phyloP scores from a whole-genome alignment of 78 protist genomes.

The Neovahlkampfia damariscottae region DNA sequence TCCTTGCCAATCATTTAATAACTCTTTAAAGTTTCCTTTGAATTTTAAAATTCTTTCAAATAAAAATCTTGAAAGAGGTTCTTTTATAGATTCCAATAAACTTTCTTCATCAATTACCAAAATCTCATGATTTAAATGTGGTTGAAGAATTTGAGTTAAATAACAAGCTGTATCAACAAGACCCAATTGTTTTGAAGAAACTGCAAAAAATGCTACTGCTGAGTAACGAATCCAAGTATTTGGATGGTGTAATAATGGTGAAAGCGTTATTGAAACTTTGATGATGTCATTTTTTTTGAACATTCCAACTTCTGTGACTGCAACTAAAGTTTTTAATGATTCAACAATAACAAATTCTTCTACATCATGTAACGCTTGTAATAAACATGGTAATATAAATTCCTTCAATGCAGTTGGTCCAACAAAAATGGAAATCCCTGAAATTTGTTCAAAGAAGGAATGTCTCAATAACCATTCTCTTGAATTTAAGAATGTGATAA shows the following conservation, averaged over 20 bases:
- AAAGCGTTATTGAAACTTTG: not conserved
- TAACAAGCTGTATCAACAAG: not conserved
- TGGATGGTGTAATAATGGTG: not conserved
- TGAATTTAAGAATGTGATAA: slow-evolving; percentile 15
- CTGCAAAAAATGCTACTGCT: not conserved
- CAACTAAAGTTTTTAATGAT: slow-evolving; percentile 8
- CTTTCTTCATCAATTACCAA: not conserved
- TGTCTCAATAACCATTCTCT: slow-evolving; percentile 8
- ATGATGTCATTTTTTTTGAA: not conserved
- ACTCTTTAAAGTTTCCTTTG: not conserved
- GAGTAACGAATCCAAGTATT: not conserved
- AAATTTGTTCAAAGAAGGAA: slow-evolving; percentile 13
- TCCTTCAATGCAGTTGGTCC: slow-evolving; percentile 12
- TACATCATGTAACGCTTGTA: slow-evolving; percentile 14
- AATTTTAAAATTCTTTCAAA: not conserved
- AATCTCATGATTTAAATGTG: not conserved
- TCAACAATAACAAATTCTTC: slow-evolving; percentile 26
- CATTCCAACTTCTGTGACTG: slow-evolving; percentile 1
- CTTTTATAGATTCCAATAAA: not conserved
- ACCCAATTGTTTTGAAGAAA: not conserved
- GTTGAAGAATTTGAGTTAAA: not conserved
- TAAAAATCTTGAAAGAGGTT: not conserved
- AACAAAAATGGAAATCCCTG: slow-evolving; percentile 8
- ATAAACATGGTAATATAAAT: slow-evolving; percentile 18
- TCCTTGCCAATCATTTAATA: too few species aligned